These are phyloP conservation scores for Trichopus zeylanicus DNA, from an alignment of 116 monocot genomes.

Conservation along the genomic window DNA sequence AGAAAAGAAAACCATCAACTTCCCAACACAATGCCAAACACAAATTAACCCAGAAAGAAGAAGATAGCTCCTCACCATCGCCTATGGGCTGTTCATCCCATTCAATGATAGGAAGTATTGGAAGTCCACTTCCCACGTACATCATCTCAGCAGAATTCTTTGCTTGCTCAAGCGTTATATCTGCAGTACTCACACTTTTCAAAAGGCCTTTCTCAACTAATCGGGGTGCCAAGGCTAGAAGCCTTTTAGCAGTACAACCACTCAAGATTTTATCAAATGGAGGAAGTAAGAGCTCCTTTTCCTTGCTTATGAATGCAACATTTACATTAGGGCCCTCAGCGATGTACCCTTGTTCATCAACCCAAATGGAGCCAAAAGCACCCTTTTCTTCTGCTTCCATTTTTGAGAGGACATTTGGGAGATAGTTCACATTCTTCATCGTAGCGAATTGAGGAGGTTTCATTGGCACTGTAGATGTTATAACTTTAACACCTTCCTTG, in stretches of 20 bases:
- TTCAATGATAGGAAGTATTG: constrained; percentile 46
- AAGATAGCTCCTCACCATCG: constrained; percentile 42
- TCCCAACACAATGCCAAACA: neutral
- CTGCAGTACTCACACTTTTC: constrained; percentile 15
- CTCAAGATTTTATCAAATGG: constrained; percentile 56
- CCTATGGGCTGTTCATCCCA: constrained; percentile 79
- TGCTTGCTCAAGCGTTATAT: constrained; percentile 50
- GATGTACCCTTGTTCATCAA: constrained; percentile 57
- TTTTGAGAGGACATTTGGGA: constrained; percentile 67
- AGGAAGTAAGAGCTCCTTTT: constrained; percentile 46
- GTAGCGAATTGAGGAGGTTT: constrained; percentile 73
- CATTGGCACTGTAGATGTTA: constrained; percentile 76
- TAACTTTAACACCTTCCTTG: constrained; percentile 55
- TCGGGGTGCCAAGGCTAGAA: constrained; percentile 38
- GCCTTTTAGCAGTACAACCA: constrained; percentile 69
- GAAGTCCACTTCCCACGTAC: constrained; percentile 70
- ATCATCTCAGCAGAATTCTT: constrained; percentile 66
- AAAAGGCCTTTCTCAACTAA: constrained; percentile 45
- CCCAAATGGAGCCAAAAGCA: constrained; percentile 61
- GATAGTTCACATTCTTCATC: constrained; percentile 81
- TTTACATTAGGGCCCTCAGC: constrained; percentile 83
- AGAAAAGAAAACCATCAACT: neutral
- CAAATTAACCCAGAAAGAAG: neutral
- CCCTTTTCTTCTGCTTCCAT: constrained; percentile 80
- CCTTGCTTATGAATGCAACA: constrained; percentile 63